Evolutionary conservation across 2,329 filamentous ascomycete genomes (phyloP).

Genomic region (Microcera coccophila): DNA sequence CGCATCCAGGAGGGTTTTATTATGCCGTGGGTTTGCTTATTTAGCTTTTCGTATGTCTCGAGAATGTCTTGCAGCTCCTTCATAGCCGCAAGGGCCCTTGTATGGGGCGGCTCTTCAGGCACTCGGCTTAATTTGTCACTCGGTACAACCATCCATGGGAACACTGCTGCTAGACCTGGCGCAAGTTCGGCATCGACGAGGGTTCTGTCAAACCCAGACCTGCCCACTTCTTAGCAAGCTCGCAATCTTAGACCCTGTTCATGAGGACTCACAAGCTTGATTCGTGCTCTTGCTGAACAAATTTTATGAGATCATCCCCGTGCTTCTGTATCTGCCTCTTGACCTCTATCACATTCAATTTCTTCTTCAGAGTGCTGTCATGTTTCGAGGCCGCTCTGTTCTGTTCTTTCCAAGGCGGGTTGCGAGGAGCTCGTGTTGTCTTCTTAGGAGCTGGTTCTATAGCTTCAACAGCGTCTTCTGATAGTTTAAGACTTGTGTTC

Average conservation of each 20-base stretch:
- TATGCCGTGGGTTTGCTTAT: constrained; percentile 13
- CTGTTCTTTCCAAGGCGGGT: constrained; percentile 2
- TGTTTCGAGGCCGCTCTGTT: background rate
- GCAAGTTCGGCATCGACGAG: constrained; percentile 5
- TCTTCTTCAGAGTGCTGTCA: constrained; percentile 4
- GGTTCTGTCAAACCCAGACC: constrained; percentile 2
- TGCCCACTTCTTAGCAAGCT: constrained; percentile 1
- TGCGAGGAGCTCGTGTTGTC: constrained; percentile 9
- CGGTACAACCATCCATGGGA: constrained; percentile 17
- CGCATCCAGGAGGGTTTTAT: constrained; percentile 27
- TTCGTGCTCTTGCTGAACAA: constrained; percentile 19
- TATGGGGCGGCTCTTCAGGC: constrained; percentile 3
- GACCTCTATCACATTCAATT: constrained; percentile 11
- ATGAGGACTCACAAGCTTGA: constrained; percentile 10
- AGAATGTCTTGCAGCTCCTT: constrained; percentile 18
- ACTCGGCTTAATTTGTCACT: background rate
- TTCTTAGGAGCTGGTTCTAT: constrained; percentile 15
- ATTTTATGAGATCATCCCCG: constrained; percentile 15
- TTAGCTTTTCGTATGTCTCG: constrained; percentile 23
- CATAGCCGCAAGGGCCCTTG: constrained; percentile 11
- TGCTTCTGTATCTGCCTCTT: constrained; percentile 24
- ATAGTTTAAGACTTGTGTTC: constrained; percentile 3
- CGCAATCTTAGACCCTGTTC: background rate
- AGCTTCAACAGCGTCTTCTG: constrained; percentile 11
- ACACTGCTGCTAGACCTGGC: constrained; percentile 8